Percentiles rank a stretch among this genome's conserved stretches.
These are phyloP conservation scores for Cylindrotheca closterium DNA, from an alignment of 108 stramenopile species.

Conservation along the genomic window DNA sequence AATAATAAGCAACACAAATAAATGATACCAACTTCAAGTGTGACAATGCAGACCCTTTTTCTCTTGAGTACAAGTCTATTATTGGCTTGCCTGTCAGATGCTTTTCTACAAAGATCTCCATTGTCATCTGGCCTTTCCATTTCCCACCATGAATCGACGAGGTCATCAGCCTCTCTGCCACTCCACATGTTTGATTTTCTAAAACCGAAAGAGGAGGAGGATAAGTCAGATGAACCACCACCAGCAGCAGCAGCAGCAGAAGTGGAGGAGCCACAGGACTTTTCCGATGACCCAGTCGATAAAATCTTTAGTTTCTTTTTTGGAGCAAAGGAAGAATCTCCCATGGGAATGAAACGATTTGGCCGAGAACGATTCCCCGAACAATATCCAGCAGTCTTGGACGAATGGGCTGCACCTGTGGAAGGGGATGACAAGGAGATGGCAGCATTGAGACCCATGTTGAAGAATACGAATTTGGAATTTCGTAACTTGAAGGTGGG, in stretches of 20 bases:
- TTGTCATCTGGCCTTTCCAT: too few relatives aligned
- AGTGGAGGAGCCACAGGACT: conserved; percentile 3
- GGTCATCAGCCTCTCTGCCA: too few relatives aligned
- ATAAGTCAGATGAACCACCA: neutral
- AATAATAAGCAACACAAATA: too few relatives aligned
- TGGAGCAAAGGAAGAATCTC: conserved; percentile 72
- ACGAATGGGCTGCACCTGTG: conserved; percentile 72
- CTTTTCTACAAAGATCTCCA: too few relatives aligned
- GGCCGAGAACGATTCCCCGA: conserved; percentile 62
- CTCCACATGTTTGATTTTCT: conserved; percentile 31
- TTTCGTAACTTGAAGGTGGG: conserved; percentile 34
- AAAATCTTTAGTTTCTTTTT: conserved; percentile 86
- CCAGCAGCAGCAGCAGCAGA: conserved; percentile 1
- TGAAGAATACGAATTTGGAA: conserved; percentile 88
- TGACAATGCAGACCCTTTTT: too few relatives aligned
- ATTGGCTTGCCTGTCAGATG: too few relatives aligned
- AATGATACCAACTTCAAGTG: too few relatives aligned
- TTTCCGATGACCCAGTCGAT: conserved; percentile 76
- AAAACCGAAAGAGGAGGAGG: conserved; percentile 16
- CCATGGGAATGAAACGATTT: conserved; percentile 60
- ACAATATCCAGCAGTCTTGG: conserved; percentile 80
- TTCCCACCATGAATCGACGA: too few relatives aligned
- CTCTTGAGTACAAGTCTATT: too few relatives aligned
- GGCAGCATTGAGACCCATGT: conserved; percentile 65
- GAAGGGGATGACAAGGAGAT: conserved; percentile 60